Conservation (phyloP, 108 stramenopile genomes). For the Skeletonema costatum region DNA sequence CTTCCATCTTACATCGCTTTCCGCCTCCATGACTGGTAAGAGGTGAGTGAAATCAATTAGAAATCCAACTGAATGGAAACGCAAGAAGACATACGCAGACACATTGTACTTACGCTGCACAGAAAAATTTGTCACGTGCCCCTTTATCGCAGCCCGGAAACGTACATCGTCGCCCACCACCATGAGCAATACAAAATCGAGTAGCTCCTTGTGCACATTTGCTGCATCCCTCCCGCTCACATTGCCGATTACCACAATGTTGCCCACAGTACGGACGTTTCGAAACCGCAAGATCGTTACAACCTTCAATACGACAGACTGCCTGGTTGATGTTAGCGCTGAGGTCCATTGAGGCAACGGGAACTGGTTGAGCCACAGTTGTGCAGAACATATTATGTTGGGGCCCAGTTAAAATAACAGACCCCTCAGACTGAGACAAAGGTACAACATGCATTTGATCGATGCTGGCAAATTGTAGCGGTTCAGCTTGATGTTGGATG, state of each 20-base stretch:
- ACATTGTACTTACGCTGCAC: slow-evolving; percentile 64
- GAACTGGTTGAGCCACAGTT: slow-evolving; percentile 15
- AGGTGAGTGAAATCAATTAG: background rate
- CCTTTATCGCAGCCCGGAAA: slow-evolving; percentile 93
- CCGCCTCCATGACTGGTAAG: slow-evolving; percentile 91
- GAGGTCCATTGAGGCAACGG: slow-evolving; percentile 17
- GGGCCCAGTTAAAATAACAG: slow-evolving; percentile 12
- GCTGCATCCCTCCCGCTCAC: slow-evolving; percentile 86
- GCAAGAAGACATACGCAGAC: background rate
- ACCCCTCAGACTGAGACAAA: slow-evolving; percentile 18
- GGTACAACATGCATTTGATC: slow-evolving; percentile 10
- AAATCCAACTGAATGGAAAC: background rate
- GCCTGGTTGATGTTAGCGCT: background rate
- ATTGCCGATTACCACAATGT: slow-evolving; percentile 91
- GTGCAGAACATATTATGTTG: slow-evolving; percentile 39
- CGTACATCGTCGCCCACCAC: slow-evolving; percentile 95
- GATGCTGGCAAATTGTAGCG: background rate
- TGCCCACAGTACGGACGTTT: slow-evolving; percentile 75
- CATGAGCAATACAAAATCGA: slow-evolving; percentile 97
- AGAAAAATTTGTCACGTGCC: slow-evolving; percentile 89
- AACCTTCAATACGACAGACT: slow-evolving; percentile 85
- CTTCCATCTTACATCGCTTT: slow-evolving; percentile 88
- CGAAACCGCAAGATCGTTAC: slow-evolving; percentile 56
- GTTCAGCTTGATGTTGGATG: background rate
- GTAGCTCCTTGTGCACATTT: slow-evolving; percentile 93